Evolutionary conservation across 345 rosid genomes (phyloP).

Genomic region (Brassica juncea): DNA sequence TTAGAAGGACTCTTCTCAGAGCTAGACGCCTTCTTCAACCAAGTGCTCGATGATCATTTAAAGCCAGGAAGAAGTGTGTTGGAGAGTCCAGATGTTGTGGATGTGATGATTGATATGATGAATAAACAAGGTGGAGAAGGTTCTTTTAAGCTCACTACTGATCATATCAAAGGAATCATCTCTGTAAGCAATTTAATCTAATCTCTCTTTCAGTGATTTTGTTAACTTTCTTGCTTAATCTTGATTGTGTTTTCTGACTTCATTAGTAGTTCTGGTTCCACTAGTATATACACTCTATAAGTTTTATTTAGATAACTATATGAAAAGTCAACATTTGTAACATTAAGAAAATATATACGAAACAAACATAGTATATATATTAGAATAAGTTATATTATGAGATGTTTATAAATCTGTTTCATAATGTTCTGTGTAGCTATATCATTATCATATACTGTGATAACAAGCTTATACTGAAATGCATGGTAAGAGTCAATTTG

Average conservation of each 20-base stretch:
- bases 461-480: neutral
- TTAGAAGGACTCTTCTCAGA: slow-evolving; percentile 34
- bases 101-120: slow-evolving; percentile 39
- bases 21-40: slow-evolving; percentile 37
- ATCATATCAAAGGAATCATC: slow-evolving; percentile 57
- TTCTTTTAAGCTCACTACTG: slow-evolving; percentile 38
- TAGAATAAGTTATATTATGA: neutral
- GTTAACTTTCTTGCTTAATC: slow-evolving; percentile 2
- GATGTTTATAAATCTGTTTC: neutral
- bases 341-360: neutral
- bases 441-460: neutral
- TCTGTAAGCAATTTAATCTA: slow-evolving; percentile 38
- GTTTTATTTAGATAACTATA: neutral
- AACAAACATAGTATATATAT: neutral
- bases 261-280: neutral
- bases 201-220: neutral
- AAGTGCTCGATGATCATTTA: slow-evolving; percentile 48
- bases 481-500: neutral
- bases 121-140: slow-evolving; percentile 34
- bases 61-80: slow-evolving; percentile 39
- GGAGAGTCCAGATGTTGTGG: slow-evolving; percentile 42
- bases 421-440: neutral
- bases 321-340: neutral
- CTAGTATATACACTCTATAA: neutral
- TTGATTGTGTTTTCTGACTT: neutral